Percentiles rank a stretch among this genome's conserved stretches.
phyloP scores from a whole-genome alignment of 176 grass and related monocot genomes.

The Avena insularis region DNA sequence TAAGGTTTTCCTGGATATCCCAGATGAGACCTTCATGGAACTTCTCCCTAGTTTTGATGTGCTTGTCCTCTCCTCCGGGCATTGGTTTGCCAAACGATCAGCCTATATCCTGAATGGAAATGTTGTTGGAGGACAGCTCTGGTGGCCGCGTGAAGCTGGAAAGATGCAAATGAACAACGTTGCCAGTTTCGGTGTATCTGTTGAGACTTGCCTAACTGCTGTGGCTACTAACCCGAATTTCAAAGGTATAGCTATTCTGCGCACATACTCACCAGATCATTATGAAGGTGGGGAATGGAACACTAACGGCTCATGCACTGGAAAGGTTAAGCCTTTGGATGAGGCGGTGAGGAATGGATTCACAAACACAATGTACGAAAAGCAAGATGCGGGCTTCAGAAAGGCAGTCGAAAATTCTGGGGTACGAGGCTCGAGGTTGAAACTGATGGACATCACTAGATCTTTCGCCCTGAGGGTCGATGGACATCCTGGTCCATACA shows the following conservation, averaged over 20 bases:
- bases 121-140: constrained; percentile 81
- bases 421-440: constrained; percentile 55
- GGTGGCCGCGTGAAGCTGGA: constrained; percentile 67
- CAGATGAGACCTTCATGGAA: constrained; percentile 81
- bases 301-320: constrained; percentile 78
- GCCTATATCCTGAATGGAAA: constrained; percentile 62
- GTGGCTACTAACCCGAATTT: constrained; percentile 72
- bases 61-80: constrained; percentile 79
- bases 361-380: constrained; percentile 68
- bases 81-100: constrained; percentile 85
- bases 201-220: constrained; percentile 68
- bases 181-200: constrained; percentile 70
- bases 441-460: constrained; percentile 79
- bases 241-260: constrained; percentile 66
- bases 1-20: constrained; percentile 79
- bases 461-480: constrained; percentile 68
- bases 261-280: constrained; percentile 84
- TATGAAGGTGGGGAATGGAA: constrained; percentile 91
- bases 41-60: constrained; percentile 81
- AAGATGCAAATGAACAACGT: constrained; percentile 77
- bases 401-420: constrained; percentile 56
- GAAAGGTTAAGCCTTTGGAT: constrained; percentile 62
- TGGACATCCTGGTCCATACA: constrained; percentile 92
- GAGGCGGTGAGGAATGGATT: constrained; percentile 67
- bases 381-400: constrained; percentile 64